Evolutionary conservation across 176 grass and related monocot species (phyloP).

Genomic region (Triticum timopheevii): DNA sequence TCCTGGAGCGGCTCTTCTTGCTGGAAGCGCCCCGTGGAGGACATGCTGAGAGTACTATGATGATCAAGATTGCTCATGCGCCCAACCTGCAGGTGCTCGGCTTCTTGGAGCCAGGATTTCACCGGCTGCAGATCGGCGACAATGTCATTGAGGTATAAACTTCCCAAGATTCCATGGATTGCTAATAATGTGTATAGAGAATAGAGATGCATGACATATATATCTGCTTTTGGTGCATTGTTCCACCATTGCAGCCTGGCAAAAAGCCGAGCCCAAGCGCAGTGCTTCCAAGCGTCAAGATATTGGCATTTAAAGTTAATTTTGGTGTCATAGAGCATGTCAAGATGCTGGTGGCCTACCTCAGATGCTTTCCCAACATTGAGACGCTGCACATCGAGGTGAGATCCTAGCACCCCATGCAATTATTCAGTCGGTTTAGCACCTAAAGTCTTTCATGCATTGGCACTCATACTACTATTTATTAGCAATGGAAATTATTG

Average conservation of each 20-base stretch:
- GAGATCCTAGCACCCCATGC: background rate
- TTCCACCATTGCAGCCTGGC: background rate
- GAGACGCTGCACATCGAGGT: constrained; percentile 12
- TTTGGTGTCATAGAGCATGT: background rate
- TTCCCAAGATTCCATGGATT: no score
- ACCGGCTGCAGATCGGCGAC: no score
- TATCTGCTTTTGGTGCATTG: background rate
- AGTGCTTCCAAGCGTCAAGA: background rate
- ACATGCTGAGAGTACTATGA: background rate
- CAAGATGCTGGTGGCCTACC: constrained; percentile 14
- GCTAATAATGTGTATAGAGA: no score
- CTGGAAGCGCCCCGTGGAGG: background rate
- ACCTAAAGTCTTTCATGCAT: background rate
- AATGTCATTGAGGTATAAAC: no score
- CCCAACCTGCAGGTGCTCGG: background rate
- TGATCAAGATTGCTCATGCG: background rate
- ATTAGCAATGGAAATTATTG: background rate
- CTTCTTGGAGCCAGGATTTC: background rate
- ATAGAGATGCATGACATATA: background rate
- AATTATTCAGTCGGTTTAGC: background rate
- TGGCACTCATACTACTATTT: background rate
- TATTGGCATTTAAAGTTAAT: background rate
- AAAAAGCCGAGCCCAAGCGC: background rate
- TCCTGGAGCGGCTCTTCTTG: no score
- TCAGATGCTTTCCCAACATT: constrained; percentile 39